A percentile compares a stretch with the other conserved stretches of the same genome.
Conservation (phyloP, 352 stramenopile species). For the Globisporangium paddicum region DNA sequence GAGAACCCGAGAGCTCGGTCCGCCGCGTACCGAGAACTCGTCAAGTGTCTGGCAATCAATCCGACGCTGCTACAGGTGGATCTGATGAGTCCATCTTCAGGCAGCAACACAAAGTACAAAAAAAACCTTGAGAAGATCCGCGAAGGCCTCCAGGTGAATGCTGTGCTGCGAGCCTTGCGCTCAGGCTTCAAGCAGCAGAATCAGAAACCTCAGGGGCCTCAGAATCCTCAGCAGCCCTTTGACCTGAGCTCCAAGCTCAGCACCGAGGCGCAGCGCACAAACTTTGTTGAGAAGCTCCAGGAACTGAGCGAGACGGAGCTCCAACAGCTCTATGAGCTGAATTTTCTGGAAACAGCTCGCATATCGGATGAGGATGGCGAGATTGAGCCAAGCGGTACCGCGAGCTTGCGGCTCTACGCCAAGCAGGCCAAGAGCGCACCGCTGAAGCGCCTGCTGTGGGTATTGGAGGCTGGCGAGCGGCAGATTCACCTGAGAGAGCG, state of each 20-base stretch:
- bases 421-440: constrained; percentile 40
- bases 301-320: constrained; percentile 56
- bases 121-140: constrained; percentile 18
- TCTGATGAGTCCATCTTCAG: constrained; percentile 23
- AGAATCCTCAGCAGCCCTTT: neutral
- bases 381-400: neutral
- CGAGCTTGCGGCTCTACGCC: constrained; percentile 50
- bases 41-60: constrained; percentile 42
- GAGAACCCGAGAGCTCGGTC: constrained; percentile 44
- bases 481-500: constrained; percentile 21
- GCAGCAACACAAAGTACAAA: constrained; percentile 19
- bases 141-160: constrained; percentile 42
- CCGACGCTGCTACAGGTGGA: constrained; percentile 25
- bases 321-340: constrained; percentile 27
- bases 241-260: neutral
- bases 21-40: constrained; percentile 34
- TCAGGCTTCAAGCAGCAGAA: neutral
- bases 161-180: constrained; percentile 13
- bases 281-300: constrained; percentile 65
- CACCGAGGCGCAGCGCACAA: constrained; percentile 37
- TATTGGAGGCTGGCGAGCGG: constrained; percentile 36
- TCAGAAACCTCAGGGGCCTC: neutral
- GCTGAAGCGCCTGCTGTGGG: constrained; percentile 59
- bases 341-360: constrained; percentile 31
- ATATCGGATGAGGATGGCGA: constrained; percentile 15